These are phyloP conservation scores for Aspergillus jensenii DNA, from an alignment of 2,329 filamentous ascomycete species.

Conservation along the genomic window DNA sequence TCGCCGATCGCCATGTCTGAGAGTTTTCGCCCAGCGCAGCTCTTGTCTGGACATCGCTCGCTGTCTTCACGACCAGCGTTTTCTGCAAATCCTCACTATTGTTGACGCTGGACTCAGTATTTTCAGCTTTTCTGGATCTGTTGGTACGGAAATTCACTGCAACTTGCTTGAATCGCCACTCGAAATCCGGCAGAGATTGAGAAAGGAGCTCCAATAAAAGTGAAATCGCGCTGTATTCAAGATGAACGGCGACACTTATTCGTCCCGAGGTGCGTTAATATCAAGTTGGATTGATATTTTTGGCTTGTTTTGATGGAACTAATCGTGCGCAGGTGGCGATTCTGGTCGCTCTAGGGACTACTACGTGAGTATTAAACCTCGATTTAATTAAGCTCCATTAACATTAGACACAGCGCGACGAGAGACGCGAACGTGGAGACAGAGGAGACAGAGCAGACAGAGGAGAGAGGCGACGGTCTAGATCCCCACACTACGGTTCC, in stretches of 20 bases:
- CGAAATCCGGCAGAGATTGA: not conserved
- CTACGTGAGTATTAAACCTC: constrained; percentile 44
- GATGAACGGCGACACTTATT: constrained; percentile 87
- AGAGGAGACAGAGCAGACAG: constrained; percentile 44
- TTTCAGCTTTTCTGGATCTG: not conserved
- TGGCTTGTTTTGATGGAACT: constrained; percentile 24
- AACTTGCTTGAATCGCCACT: not conserved
- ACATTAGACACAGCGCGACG: constrained; percentile 41
- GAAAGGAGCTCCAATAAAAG: constrained; percentile 9
- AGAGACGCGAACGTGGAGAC: constrained; percentile 42
- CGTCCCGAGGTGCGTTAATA: constrained; percentile 66
- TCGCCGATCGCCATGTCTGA: constrained; percentile 27
- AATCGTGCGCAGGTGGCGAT: constrained; percentile 41
- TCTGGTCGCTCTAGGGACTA: constrained; percentile 54
- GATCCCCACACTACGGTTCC: constrained; percentile 76
- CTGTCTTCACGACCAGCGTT: constrained; percentile 6
- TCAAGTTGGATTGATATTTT: constrained; percentile 8
- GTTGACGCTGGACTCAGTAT: not conserved
- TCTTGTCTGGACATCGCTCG: constrained; percentile 4
- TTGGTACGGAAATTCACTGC: not conserved
- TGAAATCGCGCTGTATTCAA: constrained; percentile 32
- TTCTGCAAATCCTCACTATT: constrained; percentile 3
- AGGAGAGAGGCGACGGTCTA: constrained; percentile 72
- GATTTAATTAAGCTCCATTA: not conserved
- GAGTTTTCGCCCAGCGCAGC: constrained; percentile 34